Evolutionary conservation across 371 early-diverging fungal genomes (phyloP).

Genomic region (Mycotypha africana): DNA sequence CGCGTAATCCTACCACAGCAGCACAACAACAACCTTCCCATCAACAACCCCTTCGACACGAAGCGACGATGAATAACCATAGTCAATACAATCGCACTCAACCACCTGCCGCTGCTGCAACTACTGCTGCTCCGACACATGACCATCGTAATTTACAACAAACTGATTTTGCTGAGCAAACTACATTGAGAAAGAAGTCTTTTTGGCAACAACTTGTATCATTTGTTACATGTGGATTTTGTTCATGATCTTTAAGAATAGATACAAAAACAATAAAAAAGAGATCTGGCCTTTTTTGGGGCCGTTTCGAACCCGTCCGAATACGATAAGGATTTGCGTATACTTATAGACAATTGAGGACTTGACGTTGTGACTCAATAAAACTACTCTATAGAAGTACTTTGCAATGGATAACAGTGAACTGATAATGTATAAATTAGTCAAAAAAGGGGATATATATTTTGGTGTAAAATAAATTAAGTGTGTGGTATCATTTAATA

Average conservation of each 20-base stretch:
- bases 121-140: not conserved
- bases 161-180: not conserved
- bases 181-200: constrained; percentile 15
- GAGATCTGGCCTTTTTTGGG: constrained; percentile 22
- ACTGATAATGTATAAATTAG: too few relatives aligned
- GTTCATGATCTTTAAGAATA: constrained; percentile 7
- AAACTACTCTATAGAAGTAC: too few relatives aligned
- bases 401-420: too few relatives aligned
- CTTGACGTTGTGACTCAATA: too few relatives aligned
- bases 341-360: too few relatives aligned
- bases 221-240: constrained; percentile 19
- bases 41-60: not conserved
- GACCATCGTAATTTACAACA: not conserved
- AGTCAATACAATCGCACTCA: constrained; percentile 10
- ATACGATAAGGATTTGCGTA: too few relatives aligned
- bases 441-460: too few relatives aligned
- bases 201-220: constrained; percentile 20
- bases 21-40: not conserved
- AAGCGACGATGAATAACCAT: too few relatives aligned
- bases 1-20: not conserved
- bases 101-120: constrained; percentile 3
- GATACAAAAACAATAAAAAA: too few relatives aligned
- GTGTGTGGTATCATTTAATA: too few relatives aligned
- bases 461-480: too few relatives aligned
- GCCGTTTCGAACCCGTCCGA: too few relatives aligned